Evolutionary conservation across 2,329 filamentous ascomycete species (phyloP), one percentile per base, ranked within the genome.

Genomic region (Colletotrichum caudatum): DNA sequence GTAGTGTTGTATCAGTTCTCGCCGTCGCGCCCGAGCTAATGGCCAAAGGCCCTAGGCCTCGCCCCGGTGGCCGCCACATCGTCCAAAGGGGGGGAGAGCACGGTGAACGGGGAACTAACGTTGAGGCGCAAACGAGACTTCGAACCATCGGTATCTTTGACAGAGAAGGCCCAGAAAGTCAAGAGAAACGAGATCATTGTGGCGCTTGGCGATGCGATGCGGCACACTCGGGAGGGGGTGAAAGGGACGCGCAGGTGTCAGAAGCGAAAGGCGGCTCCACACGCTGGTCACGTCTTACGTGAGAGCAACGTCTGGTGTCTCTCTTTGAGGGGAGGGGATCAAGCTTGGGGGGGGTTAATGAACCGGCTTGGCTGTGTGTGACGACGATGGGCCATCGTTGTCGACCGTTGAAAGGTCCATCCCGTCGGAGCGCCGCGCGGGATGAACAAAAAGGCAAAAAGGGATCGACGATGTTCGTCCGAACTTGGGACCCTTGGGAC

Each of bases 381-480:
- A 35, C 46, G 29, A 41, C n/a, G 39, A 41, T 58, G 14, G 14
- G 20, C 35, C 26, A 48, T 54, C 53, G 29, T 59, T 26, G 53
- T 54, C 62, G 54, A 66, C 67, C 62, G 62, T 70, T 70, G 62
- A 29, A 29, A 29, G 58, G 58, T n/a, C 44, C 12, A 11, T 33
- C 18, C 59, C 37, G 41, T 26, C 54, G 18, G 44, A 60, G 44
- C 33, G 33, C 54, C 20, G 46, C 59, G 66, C 51, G 53, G 53
- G 66, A 61, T 26, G 57, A 46, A 70, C 57, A 70, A 70, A 70
- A 70, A 62, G 64, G 14, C 16, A 35, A 48, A 12, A 12, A 18
- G 29, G 35, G 41, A 29, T 44, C 23, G 50, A 20, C 33, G 26
- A 51, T 33, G 29, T 23, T 20, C 41, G 12, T n/a, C 41, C 41